Evolutionary conservation across 164 flowering plant genomes (phyloP).

Genomic region (Tetrastigma voinierianum): DNA sequence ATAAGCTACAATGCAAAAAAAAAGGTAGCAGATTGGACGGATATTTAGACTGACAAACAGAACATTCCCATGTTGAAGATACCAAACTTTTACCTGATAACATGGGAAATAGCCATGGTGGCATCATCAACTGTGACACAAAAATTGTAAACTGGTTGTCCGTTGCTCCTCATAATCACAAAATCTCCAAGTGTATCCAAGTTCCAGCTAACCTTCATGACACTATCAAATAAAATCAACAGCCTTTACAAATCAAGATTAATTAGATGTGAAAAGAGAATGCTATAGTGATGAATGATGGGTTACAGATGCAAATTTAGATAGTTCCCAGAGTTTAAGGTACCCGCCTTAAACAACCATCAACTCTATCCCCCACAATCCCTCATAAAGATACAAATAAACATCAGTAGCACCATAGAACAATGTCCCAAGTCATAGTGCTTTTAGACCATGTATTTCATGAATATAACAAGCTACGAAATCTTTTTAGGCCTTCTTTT

Average conservation of each 20-base stretch:
- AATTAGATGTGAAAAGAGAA: too few relatives aligned
- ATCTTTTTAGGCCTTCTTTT: not conserved
- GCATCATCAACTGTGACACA: constrained; percentile 99
- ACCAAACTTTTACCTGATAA: constrained; percentile 58
- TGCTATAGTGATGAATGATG: too few relatives aligned
- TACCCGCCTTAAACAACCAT: too few relatives aligned
- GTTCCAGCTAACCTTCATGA: constrained; percentile 89
- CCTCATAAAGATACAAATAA: too few relatives aligned
- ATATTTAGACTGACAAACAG: not conserved
- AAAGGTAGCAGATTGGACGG: not conserved
- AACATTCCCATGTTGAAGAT: not conserved
- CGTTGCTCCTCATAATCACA: constrained; percentile 92
- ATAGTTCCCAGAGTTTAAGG: too few relatives aligned
- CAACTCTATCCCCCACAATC: too few relatives aligned
- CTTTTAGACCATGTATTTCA: too few relatives aligned
- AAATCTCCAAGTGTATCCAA: constrained; percentile 92
- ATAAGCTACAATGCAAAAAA: constrained; percentile 2
- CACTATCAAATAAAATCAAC: constrained; percentile 49
- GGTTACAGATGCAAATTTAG: too few relatives aligned
- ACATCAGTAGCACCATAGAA: too few relatives aligned
- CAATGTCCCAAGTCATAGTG: too few relatives aligned
- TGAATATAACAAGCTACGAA: too few relatives aligned
- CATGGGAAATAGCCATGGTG: constrained; percentile 96
- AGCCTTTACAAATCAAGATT: constrained; percentile 4
- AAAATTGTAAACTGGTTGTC: constrained; percentile 96